Evolutionary conservation across 2,329 filamentous ascomycete species (phyloP).

Genomic region (Fonsecaea pedrosoi): DNA sequence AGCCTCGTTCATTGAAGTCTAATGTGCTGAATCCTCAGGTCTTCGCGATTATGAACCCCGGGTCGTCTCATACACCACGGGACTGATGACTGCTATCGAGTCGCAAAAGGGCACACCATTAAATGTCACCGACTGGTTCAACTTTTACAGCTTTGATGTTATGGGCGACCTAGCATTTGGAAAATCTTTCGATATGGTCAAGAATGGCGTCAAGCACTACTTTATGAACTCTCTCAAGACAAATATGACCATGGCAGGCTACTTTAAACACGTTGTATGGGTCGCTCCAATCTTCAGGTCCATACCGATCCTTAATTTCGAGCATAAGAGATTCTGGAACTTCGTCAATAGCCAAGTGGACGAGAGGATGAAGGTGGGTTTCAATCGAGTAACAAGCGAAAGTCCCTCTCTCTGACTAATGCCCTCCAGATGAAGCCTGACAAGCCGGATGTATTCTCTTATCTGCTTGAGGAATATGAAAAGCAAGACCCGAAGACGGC

Average conservation of each 20-base stretch:
- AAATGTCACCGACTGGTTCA: constrained; percentile 13
- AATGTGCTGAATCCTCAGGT: neutral
- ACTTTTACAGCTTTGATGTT: constrained; percentile 16
- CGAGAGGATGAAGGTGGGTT: constrained; percentile 6
- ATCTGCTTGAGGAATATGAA: constrained; percentile 19
- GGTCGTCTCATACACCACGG: constrained; percentile 8
- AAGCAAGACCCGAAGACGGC: constrained; percentile 11
- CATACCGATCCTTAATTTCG: neutral
- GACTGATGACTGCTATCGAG: constrained; percentile 1
- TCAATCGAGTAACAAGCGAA: neutral
- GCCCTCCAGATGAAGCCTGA: constrained; percentile 8
- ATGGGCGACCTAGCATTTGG: constrained; percentile 17
- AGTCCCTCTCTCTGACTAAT: neutral
- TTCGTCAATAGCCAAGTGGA: constrained; percentile 4
- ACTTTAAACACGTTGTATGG: constrained; percentile 17
- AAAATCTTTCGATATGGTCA: constrained; percentile 6
- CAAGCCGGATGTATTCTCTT: constrained; percentile 17
- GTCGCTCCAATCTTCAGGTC: neutral
- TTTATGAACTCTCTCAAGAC: constrained; percentile 17
- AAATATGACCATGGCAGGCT: constrained; percentile 13
- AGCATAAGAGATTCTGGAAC: neutral
- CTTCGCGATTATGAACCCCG: constrained; percentile 19
- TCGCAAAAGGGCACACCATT: neutral
- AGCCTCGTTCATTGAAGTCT: neutral
- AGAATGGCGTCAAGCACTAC: constrained; percentile 7